These are phyloP conservation scores for Xerocomus spinulosus DNA, from an alignment of 768 basidiomycete species.

Conservation along the genomic window DNA sequence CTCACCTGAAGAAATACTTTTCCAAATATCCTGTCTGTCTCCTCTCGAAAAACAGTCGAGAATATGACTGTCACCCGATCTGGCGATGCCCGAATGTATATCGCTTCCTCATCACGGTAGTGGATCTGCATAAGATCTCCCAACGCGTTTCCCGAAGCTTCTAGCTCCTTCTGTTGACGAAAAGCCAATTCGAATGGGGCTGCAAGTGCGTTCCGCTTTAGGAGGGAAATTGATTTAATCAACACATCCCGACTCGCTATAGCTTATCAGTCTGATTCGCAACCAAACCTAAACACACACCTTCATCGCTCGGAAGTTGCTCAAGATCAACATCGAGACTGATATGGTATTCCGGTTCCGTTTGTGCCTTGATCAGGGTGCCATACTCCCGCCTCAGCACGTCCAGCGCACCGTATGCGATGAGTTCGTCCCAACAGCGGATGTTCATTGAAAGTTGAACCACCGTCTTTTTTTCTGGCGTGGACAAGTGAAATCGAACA, in stretches of 20 bases:
- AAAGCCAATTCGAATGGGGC: slow-evolving; percentile 94
- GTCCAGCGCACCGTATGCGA: slow-evolving; percentile 77
- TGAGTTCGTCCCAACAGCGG: slow-evolving; percentile 94
- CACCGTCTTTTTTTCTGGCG: slow-evolving; percentile 76
- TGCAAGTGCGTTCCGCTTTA: slow-evolving; percentile 91
- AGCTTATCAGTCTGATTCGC: slow-evolving; percentile 6
- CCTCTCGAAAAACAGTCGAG: slow-evolving; percentile 94
- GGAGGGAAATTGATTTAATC: slow-evolving; percentile 72
- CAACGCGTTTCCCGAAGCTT: slow-evolving; percentile 57
- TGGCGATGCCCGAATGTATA: slow-evolving; percentile 87
- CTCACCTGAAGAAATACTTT: slow-evolving; percentile 95
- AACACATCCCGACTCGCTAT: slow-evolving; percentile 77
- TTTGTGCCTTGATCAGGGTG: slow-evolving; percentile 53
- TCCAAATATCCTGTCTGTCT: slow-evolving; percentile 95
- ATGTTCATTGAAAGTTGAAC: slow-evolving; percentile 94
- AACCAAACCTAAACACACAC: slow-evolving; percentile 40
- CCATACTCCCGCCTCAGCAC: slow-evolving; percentile 84
- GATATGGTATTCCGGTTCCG: slow-evolving; percentile 87
- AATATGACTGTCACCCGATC: slow-evolving; percentile 99
- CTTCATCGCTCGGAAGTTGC: slow-evolving; percentile 71
- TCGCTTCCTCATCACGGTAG: slow-evolving; percentile 96
- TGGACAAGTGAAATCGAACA: slow-evolving; percentile 90
- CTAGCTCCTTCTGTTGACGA: slow-evolving; percentile 75
- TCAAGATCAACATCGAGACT: slow-evolving; percentile 86
- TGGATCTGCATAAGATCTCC: slow-evolving; percentile 90